Evolutionary conservation across 2,329 filamentous ascomycete species (phyloP).

Genomic region (Fusarium austroafricanum): DNA sequence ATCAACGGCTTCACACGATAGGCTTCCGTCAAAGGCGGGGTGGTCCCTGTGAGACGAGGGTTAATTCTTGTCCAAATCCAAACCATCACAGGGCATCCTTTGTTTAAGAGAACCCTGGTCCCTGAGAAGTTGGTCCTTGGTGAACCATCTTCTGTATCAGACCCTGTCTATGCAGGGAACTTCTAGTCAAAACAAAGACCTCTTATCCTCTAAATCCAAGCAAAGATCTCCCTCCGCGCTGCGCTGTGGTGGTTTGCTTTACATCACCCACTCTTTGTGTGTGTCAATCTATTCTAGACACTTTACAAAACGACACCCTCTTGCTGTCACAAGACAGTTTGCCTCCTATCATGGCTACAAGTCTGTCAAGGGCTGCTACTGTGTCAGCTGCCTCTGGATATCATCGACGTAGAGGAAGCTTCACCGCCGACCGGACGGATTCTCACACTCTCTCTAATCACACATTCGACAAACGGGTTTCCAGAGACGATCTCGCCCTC

Average conservation of each 20-base stretch:
- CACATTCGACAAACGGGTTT: slow-evolving; percentile 55
- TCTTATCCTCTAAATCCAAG: slow-evolving; percentile 39
- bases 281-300: slow-evolving; percentile 39
- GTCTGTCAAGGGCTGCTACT: slow-evolving; percentile 42
- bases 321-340: slow-evolving; percentile 19
- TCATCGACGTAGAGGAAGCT: slow-evolving; percentile 41
- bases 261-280: slow-evolving; percentile 24
- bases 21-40: slow-evolving; percentile 44
- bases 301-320: slow-evolving; percentile 26
- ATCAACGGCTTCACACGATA: slow-evolving; percentile 39
- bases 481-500: slow-evolving; percentile 57
- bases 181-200: slow-evolving; percentile 34
- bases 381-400: slow-evolving; percentile 37
- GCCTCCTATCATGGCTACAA: slow-evolving; percentile 39
- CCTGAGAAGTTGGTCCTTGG: slow-evolving; percentile 33
- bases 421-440: slow-evolving; percentile 39
- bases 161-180: slow-evolving; percentile 44
- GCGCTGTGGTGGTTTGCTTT: slow-evolving; percentile 6
- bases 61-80: slow-evolving; percentile 34
- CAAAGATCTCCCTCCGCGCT: slow-evolving; percentile 34
- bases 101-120: slow-evolving; percentile 38
- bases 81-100: slow-evolving; percentile 17
- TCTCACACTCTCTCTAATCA: slow-evolving; percentile 29
- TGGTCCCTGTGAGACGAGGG: slow-evolving; percentile 44
- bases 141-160: slow-evolving; percentile 47